Evolutionary conservation across 177 flowering plant species (phyloP), one percentile per base, ranked within the genome.

Genomic region (Vitis hybrid): DNA sequence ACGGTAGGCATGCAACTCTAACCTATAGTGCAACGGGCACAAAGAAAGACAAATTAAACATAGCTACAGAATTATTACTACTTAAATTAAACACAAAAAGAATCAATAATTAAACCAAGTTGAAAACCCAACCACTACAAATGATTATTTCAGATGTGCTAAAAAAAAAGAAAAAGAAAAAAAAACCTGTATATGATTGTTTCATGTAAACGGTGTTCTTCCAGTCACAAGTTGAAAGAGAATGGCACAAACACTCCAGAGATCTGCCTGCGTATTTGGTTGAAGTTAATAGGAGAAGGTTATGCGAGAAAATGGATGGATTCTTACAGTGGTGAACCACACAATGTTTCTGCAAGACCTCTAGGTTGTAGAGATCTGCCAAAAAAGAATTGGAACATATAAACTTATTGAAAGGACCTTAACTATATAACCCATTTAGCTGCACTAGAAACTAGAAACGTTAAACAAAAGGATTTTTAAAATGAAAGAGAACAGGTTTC

Each of bases 281-380:
- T 72, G 61, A 79, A 72, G 69, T 81, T 62, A 82, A 60, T 70
- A 27, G 21, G 30, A 67, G 52, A 71, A 64, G 50, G 12, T 48
- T 9, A 11, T 16, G 48, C 30, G 48, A 52, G 52, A 18, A 18
- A 75, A 51, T 12, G 40, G 27, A 19, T 3, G 11, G 32, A 21
- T 16, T 21, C 11, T 48, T 93, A 96, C 14, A 96, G 88, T 1
- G 98, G 99, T 64, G 99, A 96, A 74, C 99, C 99, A 80, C 99
- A 96, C 76, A 96, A 74, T 30, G 99, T 96, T 85, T 96, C 99
- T 55, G 99, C 99, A 66, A 96, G 89, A 60, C 90, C 90, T 73
- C 87, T 84, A 73, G 96, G 98, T 76, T 95, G 97, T 67, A 95
- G 75, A 72, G 98, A 93, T 81, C 99, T 95, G 77, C 70, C 63